phyloP scores from a whole-genome alignment of 257 asterid species.

The Buddleja alternifolia region DNA sequence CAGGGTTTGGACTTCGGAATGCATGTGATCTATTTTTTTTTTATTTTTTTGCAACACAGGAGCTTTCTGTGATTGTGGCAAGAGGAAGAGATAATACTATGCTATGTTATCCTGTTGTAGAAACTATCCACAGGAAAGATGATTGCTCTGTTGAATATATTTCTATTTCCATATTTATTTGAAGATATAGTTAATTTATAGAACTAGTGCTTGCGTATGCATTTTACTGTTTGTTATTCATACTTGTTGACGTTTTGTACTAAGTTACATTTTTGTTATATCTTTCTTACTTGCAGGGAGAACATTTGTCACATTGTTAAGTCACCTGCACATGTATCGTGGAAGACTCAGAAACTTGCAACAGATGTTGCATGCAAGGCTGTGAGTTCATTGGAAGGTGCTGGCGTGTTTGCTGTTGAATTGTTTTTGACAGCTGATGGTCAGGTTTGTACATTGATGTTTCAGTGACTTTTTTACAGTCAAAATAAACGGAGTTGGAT shows the following conservation, averaged over 20 bases:
- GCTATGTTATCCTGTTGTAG: slow-evolving; percentile 82
- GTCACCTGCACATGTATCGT: slow-evolving; percentile 85
- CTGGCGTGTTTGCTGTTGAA: slow-evolving; percentile 92
- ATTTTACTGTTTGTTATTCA: slow-evolving; percentile 12
- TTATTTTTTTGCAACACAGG: slow-evolving; percentile 48
- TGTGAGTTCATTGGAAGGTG: slow-evolving; percentile 94
- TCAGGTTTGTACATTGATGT: slow-evolving; percentile 57
- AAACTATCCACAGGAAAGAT: slow-evolving; percentile 82
- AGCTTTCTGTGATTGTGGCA: slow-evolving; percentile 91
- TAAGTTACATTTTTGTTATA: neutral
- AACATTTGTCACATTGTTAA: slow-evolving; percentile 95
- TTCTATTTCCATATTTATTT: neutral
- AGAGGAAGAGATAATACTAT: slow-evolving; percentile 82
- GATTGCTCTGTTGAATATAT: slow-evolving; percentile 18
- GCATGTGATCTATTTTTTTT: slow-evolving; percentile 13
- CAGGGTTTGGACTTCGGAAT: slow-evolving; percentile 5
- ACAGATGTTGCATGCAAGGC: slow-evolving; percentile 82
- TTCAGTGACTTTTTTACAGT: neutral
- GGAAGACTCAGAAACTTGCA: slow-evolving; percentile 77
- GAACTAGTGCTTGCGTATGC: neutral
- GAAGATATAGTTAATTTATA: neutral
- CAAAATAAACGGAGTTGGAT: too few relatives aligned
- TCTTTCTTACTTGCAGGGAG: slow-evolving; percentile 52
- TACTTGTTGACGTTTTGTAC: slow-evolving; percentile 1
- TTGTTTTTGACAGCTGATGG: slow-evolving; percentile 88